These are phyloP conservation scores for Cyclotella kingstonii DNA, from an alignment of 108 stramenopile genomes.

Conservation along the genomic window DNA sequence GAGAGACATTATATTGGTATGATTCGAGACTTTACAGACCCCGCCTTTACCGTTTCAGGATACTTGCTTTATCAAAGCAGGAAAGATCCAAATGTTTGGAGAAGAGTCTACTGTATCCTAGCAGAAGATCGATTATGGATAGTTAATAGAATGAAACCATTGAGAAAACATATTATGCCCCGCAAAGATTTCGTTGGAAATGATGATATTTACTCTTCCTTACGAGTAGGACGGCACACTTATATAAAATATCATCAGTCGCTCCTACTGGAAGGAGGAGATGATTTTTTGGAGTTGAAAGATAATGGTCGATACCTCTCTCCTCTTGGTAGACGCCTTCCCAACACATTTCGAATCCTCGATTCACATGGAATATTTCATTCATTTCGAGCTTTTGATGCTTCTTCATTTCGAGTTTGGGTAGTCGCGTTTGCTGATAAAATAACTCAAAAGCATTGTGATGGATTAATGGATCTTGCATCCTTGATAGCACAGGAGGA, in stretches of 20 bases:
- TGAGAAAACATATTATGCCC: background rate
- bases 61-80: constrained; percentile 43
- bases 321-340: constrained; percentile 35
- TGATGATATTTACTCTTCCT: constrained; percentile 20
- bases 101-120: constrained; percentile 43
- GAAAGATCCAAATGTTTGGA: constrained; percentile 52
- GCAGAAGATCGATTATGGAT: constrained; percentile 44
- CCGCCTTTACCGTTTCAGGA: constrained; percentile 41
- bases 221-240: constrained; percentile 30
- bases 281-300: constrained; percentile 7
- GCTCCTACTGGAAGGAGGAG: constrained; percentile 24
- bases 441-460: constrained; percentile 29
- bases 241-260: constrained; percentile 37
- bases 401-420: constrained; percentile 33
- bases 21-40: constrained; percentile 36
- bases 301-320: constrained; percentile 3
- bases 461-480: constrained; percentile 47
- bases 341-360: constrained; percentile 36
- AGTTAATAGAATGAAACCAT: constrained; percentile 33
- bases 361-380: constrained; percentile 19
- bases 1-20: constrained; percentile 31
- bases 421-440: constrained; percentile 25
- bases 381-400: constrained; percentile 34
- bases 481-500: constrained; percentile 46
- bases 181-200: background rate